Base-by-base conservation (phyloP, 106 monocot genomes). In the Dioscorea alata region DNA sequence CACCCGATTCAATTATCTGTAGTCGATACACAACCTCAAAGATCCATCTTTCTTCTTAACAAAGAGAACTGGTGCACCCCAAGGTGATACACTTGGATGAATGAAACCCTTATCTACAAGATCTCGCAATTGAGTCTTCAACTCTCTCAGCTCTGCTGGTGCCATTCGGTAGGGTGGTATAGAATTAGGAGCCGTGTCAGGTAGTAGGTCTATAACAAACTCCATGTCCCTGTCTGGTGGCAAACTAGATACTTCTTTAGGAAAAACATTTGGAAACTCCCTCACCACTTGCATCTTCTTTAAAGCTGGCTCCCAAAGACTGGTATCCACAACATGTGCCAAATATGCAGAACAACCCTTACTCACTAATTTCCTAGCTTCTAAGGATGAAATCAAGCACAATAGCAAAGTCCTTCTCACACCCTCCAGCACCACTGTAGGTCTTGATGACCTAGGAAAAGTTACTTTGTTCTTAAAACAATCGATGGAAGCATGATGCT, bases 41-140 rank as follows among this genome's bases (percentile, higher is more conserved):
- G 50, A 49, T 9, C 69, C 62, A 51, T 63, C 61, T 0, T 65
- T 74, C 64, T 65, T 74, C 33, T 68, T 60, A 5, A 75, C 67
- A 32, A 68, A 68, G 0, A 68, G 25, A n/a, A 75, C 10, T 0
- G 0, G 75, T 48, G 67, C 59, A 24, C 60, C 60, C 51, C 49
- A 60, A 5, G 60, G 58, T 15, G 59, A 67, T 0, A 19, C 15
- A 23, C 58, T 60, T 0, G 48, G 59, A 0, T 24, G 8, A 16
- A 68, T 67, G 23, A 18, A 75, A 21, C 25, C 59, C 28, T 67
- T 60, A 2, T 68, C 57, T 25, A 67, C 6, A 0, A 67, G 24
- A 4, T 75, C 42, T 4, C 33, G 0, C 57, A 69, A 34, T 18
- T 69, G 69, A 53, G 18, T 6, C 33, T 71, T 71, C n/a, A 71